Percentiles rank a stretch among this genome's conserved stretches.
phyloP scores from a whole-genome alignment of 495 filamentous ascomycete species.

The Beverwykella pulmonaria region DNA sequence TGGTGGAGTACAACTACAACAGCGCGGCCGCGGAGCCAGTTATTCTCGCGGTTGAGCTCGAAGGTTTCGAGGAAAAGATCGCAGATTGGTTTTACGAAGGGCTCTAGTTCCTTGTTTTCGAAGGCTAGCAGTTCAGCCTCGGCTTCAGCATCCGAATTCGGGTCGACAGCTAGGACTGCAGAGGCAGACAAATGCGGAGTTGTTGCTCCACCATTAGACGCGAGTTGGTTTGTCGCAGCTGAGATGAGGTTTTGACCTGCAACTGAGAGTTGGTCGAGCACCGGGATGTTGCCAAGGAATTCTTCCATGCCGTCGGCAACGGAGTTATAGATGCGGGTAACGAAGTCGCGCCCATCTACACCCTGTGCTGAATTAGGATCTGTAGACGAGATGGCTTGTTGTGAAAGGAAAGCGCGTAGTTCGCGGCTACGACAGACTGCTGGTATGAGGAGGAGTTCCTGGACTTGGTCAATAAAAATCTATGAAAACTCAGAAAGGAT shows the following conservation, averaged over 20 bases:
- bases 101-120: conserved; percentile 83
- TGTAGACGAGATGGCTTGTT: conserved; percentile 66
- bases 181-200: conserved; percentile 13
- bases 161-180: conserved; percentile 10
- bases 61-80: conserved; percentile 97
- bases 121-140: conserved; percentile 94
- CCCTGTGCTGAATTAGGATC: conserved; percentile 50
- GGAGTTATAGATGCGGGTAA: conserved; percentile 91
- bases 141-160: conserved; percentile 75
- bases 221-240: conserved; percentile 78
- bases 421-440: conserved; percentile 94
- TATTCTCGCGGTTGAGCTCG: conserved; percentile 90
- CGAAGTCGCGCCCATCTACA: conserved; percentile 79
- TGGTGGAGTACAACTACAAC: conserved; percentile 83
- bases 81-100: conserved; percentile 97
- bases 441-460: conserved; percentile 75
- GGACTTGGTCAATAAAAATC: background rate
- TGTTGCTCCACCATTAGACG: conserved; percentile 46
- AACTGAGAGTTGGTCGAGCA: conserved; percentile 90
- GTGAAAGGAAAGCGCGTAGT: conserved; percentile 89
- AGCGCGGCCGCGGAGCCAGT: conserved; percentile 89
- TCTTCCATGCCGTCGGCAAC: conserved; percentile 99
- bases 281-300: conserved; percentile 90
- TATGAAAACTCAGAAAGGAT: background rate
- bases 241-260: conserved; percentile 92